Evolutionary conservation across 2,329 filamentous ascomycete genomes (phyloP).

Genomic region (Beauveria sp.): DNA sequence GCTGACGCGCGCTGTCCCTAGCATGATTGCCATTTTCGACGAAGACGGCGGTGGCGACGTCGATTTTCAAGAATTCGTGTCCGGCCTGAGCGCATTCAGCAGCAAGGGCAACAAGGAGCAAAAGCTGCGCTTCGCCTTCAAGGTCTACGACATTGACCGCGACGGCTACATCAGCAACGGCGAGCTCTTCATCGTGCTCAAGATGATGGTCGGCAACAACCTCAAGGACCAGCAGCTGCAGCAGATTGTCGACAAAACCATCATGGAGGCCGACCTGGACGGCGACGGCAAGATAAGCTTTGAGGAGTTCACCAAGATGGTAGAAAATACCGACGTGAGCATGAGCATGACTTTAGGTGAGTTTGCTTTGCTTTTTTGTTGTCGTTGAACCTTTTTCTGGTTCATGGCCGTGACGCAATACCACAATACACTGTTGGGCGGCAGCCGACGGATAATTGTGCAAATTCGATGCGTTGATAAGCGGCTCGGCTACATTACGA

Average conservation of each 20-base stretch:
- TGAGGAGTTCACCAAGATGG: constrained; percentile 98
- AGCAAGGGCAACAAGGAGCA: constrained; percentile 99
- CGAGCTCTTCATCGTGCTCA: constrained; percentile 96
- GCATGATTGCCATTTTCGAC: constrained; percentile 99
- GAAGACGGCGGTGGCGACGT: constrained; percentile 97
- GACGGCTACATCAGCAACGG: constrained; percentile 98
- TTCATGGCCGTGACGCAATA: background rate
- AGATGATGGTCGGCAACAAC: constrained; percentile 99
- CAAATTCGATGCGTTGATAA: no score
- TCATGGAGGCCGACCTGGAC: constrained; percentile 98
- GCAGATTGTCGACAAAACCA: constrained; percentile 99
- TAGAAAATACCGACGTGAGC: constrained; percentile 81
- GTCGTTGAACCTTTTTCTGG: background rate
- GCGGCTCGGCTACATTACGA: no score
- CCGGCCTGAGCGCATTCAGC: constrained; percentile 88
- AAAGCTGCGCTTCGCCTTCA: constrained; percentile 96
- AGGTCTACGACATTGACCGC: constrained; percentile 98
- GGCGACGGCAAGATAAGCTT: constrained; percentile 98
- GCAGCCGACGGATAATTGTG: no score
- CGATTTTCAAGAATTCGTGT: constrained; percentile 98
- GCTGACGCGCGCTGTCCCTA: constrained; percentile 25
- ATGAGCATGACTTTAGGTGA: constrained; percentile 67
- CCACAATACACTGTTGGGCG: no score
- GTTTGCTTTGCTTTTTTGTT: constrained; percentile 20
- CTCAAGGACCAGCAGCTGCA: constrained; percentile 98